phyloP scores from a whole-genome alignment of 495 filamentous ascomycete species.

The Usnea hakonensis region DNA sequence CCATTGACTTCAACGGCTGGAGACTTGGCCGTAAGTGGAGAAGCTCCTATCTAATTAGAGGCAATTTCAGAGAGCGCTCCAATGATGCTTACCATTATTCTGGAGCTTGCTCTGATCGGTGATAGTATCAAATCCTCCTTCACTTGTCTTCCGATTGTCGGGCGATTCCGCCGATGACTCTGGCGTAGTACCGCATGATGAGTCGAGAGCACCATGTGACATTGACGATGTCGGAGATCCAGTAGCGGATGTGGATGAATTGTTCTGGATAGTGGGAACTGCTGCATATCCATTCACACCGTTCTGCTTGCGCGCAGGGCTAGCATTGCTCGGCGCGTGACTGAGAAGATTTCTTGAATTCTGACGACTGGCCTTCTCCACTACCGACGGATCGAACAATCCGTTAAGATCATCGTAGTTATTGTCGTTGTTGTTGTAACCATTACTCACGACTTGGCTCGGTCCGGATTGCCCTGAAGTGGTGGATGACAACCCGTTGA shows the following conservation, averaged over 20 bases:
- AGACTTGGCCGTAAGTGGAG: slow-evolving; percentile 22
- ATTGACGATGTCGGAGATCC: slow-evolving; percentile 57
- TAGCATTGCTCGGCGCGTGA: slow-evolving; percentile 8
- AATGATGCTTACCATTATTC: slow-evolving; percentile 52
- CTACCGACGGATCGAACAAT: slow-evolving; percentile 41
- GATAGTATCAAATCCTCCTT: slow-evolving; percentile 25
- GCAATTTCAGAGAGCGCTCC: background rate
- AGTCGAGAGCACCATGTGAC: slow-evolving; percentile 34
- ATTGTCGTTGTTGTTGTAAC: slow-evolving; percentile 30
- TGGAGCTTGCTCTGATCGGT: slow-evolving; percentile 28
- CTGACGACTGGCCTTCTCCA: slow-evolving; percentile 29
- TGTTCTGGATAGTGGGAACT: slow-evolving; percentile 20
- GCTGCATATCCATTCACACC: slow-evolving; percentile 16
- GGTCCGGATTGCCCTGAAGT: slow-evolving; percentile 3
- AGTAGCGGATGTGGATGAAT: slow-evolving; percentile 26
- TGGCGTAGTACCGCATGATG: slow-evolving; percentile 81
- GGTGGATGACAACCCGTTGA: slow-evolving; percentile 9
- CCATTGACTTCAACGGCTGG: slow-evolving; percentile 31
- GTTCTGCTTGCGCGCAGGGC: slow-evolving; percentile 11
- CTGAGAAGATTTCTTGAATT: slow-evolving; percentile 21
- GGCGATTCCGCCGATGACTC: slow-evolving; percentile 56
- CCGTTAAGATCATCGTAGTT: slow-evolving; percentile 33
- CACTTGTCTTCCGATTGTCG: slow-evolving; percentile 21
- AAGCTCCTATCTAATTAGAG: slow-evolving; percentile 30
- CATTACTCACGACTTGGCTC: slow-evolving; percentile 19